Conservation (phyloP, 371 early-diverging fungal species). For the Sporodiniella umbellata region DNA sequence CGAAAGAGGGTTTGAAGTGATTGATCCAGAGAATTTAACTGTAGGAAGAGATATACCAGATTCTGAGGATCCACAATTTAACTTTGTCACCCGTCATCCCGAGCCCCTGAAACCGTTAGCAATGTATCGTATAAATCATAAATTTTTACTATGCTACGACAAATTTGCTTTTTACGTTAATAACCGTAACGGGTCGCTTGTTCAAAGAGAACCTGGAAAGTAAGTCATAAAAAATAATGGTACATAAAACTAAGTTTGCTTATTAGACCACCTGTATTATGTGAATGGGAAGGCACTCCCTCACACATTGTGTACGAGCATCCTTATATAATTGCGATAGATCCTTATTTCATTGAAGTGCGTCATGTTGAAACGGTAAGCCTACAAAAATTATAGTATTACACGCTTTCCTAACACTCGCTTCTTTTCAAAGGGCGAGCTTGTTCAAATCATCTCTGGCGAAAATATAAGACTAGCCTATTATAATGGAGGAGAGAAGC, state of each 20-base stretch:
- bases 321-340: slow-evolving; percentile 89
- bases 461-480: slow-evolving; percentile 48
- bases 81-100: slow-evolving; percentile 77
- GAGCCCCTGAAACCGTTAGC: slow-evolving; percentile 76
- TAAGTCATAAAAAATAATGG: slow-evolving; percentile 8
- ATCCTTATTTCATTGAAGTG: slow-evolving; percentile 84
- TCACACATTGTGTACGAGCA: slow-evolving; percentile 65
- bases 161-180: slow-evolving; percentile 93
- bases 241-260: not conserved
- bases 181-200: slow-evolving; percentile 53
- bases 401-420: too few species aligned
- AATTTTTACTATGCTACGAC: slow-evolving; percentile 85
- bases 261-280: slow-evolving; percentile 33
- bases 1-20: slow-evolving; percentile 81
- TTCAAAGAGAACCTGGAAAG: slow-evolving; percentile 34
- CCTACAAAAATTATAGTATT: too few species aligned
- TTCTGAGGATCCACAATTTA: slow-evolving; percentile 74
- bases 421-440: too few species aligned
- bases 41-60: slow-evolving; percentile 65
- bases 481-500: slow-evolving; percentile 38
- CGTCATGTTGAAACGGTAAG: slow-evolving; percentile 79
- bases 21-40: slow-evolving; percentile 73
- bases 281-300: slow-evolving; percentile 60
- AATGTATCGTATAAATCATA: slow-evolving; percentile 75
- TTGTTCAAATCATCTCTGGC: slow-evolving; percentile 48